Base-by-base conservation (phyloP, 495 filamentous ascomycete genomes). In the Friedmanniomyces endolithicus region DNA sequence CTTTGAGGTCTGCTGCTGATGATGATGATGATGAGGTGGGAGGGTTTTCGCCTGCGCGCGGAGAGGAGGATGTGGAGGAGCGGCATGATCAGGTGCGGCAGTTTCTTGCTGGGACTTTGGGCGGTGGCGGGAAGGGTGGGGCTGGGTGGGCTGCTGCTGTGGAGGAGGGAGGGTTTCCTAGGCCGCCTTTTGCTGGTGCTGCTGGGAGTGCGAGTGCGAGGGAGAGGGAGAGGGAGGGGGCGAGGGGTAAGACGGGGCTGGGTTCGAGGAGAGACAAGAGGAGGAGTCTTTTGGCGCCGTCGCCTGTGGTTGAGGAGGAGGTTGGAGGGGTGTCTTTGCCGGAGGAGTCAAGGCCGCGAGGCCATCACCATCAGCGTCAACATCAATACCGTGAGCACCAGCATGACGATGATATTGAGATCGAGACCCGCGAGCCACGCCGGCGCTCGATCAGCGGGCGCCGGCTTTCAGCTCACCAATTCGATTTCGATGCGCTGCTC, bases 21-120 rank as follows among this genome's bases (percentile, higher is more conserved):
- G 27, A 9, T 9, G 27, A 9, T 9, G 27, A 9, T 31, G 27
- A 9, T 3, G 27, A 9, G 1, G 22, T 33, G 4, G 31, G 27
- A 17, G 54, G 27, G 1, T 41, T 31, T 2, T 50, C 46, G 12
- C 46, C 54, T 9, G 19, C 34, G 16, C 41, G 41, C 0, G 56
- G 23, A 19, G 24, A 37, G 4, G 49, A 58, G 14, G 56, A 58
- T 29, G 48, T 58, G 19, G 56, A 58, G 27, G 49, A 58, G n/a
- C 56, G 53, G 22, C 56, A 58, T 40, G 19, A 48, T 11, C 2
- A 23, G 12, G 29, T 58, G 4, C 20, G 56, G 12, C 49, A 47
- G 17, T 58, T 58, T 39, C 44, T 58, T 23, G 56, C 56, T 17
- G 11, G 43, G 49, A 23, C 33, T 33, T 14, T n/a, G n/a, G n/a